phyloP scores from a whole-genome alignment of 148 eudicot species.

The Rhododendron ovatum region DNA sequence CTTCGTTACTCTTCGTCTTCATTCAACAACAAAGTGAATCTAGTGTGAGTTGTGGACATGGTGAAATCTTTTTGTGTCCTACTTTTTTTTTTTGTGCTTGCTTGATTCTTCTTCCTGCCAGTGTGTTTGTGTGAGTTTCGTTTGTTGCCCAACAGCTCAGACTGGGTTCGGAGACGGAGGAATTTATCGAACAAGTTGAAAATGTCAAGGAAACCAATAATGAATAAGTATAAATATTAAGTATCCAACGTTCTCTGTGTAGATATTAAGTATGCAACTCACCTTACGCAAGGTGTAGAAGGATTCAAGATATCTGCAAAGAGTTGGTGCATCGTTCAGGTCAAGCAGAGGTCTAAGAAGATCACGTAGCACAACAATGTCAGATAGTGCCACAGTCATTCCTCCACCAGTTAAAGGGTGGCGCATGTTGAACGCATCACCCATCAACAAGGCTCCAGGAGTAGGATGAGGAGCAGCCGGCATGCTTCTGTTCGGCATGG shows the following conservation, averaged over 20 bases:
- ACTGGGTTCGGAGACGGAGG: not conserved
- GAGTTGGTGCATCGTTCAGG: slow-evolving; percentile 56
- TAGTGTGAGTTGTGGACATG: not conserved
- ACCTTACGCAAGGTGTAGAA: slow-evolving; percentile 87
- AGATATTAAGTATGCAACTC: not conserved
- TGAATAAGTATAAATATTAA: not conserved
- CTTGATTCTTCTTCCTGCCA: not conserved
- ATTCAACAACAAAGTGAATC: not conserved
- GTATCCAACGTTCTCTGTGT: not conserved
- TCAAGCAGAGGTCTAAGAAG: slow-evolving; percentile 69
- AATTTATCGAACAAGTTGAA: not conserved
- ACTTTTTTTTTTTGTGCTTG: not conserved
- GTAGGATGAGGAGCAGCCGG: slow-evolving; percentile 77
- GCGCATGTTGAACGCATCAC: slow-evolving; percentile 93
- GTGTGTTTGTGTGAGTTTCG: not conserved
- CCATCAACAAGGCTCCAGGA: slow-evolving; percentile 85
- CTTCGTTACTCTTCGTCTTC: not conserved
- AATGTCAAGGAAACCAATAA: not conserved
- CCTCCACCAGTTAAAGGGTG: slow-evolving; percentile 94
- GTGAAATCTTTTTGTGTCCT: not conserved
- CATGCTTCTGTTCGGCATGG: slow-evolving; percentile 89
- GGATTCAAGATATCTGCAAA: slow-evolving; percentile 78
- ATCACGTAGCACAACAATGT: slow-evolving; percentile 68
- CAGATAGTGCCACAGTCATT: slow-evolving; percentile 90
- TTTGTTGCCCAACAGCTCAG: not conserved